Conservation (phyloP, 1,139 yeast species). For the Pneumocystis wakefieldiae region DNA sequence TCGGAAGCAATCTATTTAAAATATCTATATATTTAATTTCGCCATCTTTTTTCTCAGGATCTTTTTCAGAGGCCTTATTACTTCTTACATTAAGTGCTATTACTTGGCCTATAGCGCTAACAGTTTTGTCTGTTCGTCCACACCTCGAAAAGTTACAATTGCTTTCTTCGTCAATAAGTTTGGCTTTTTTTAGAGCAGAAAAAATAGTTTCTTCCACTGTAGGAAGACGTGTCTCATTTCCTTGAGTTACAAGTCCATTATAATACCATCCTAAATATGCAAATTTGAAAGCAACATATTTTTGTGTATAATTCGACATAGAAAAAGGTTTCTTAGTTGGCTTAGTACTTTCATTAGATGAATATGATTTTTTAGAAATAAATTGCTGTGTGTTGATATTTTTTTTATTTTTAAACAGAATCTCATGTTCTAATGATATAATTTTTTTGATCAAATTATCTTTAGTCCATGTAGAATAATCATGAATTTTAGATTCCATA, state of each 20-base stretch:
- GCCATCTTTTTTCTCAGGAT: constrained; percentile 42
- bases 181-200: constrained; percentile 53
- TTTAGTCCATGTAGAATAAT: constrained; percentile 36
- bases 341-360: not conserved
- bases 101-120: constrained; percentile 92
- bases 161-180: constrained; percentile 41
- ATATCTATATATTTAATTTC: constrained; percentile 69
- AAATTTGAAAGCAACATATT: constrained; percentile 67
- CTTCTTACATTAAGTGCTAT: constrained; percentile 69
- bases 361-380: not conserved
- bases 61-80: constrained; percentile 40
- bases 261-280: constrained; percentile 90
- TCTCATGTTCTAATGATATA: constrained; percentile 31
- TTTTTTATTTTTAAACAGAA: not conserved
- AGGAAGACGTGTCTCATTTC: constrained; percentile 59
- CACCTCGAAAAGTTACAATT: constrained; percentile 64
- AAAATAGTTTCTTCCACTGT: constrained; percentile 73
- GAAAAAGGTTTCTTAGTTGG: constrained; percentile 32
- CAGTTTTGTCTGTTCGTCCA: constrained; percentile 94
- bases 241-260: constrained; percentile 76
- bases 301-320: constrained; percentile 46
- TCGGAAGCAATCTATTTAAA: constrained; percentile 62
- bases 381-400: not conserved
- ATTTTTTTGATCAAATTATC: constrained; percentile 37
- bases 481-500: constrained; percentile 15